Percentiles rank a stretch among this genome's conserved stretches.
phyloP scores from a whole-genome alignment of 2,329 filamentous ascomycete species.

The Plenodomus biglobosus region DNA sequence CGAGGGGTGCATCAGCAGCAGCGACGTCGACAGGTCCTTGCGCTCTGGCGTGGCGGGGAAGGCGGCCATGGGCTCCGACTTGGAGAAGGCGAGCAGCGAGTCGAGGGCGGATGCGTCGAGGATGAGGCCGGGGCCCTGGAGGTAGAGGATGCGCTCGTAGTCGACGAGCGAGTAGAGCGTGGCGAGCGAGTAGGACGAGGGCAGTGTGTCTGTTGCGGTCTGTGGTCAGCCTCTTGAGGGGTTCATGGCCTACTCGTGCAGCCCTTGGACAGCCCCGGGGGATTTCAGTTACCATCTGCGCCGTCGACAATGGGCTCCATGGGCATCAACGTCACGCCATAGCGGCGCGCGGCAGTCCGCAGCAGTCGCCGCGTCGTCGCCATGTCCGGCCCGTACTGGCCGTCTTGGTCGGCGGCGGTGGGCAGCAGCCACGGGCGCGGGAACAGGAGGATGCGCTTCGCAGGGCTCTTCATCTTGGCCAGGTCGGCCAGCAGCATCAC shows the following conservation, averaged over 20 bases:
- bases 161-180: slow-evolving; percentile 49
- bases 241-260: no score
- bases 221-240: no score
- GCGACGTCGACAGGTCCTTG: slow-evolving; percentile 39
- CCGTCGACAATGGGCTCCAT: slow-evolving; percentile 45
- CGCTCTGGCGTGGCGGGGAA: slow-evolving; percentile 36
- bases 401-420: slow-evolving; percentile 39
- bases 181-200: slow-evolving; percentile 49
- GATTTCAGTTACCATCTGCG: slow-evolving; percentile 36
- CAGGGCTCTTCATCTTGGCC: slow-evolving; percentile 49
- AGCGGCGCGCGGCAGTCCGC: slow-evolving; percentile 49
- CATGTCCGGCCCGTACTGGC: slow-evolving; percentile 46
- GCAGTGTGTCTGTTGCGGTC: slow-evolving; percentile 25
- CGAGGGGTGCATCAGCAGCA: slow-evolving; percentile 44
- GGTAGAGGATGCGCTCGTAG: slow-evolving; percentile 49
- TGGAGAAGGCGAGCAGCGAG: slow-evolving; percentile 46
- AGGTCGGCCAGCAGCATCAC: slow-evolving; percentile 54
- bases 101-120: slow-evolving; percentile 52
- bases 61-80: slow-evolving; percentile 40
- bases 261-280: no score
- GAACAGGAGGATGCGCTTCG: slow-evolving; percentile 50
- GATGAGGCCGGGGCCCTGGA: slow-evolving; percentile 50
- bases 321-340: slow-evolving; percentile 49
- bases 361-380: slow-evolving; percentile 49
- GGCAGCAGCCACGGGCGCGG: slow-evolving; percentile 44